A percentile compares a stretch with the other conserved stretches of the same genome.
Evolutionary conservation across 257 asterid genomes (phyloP).

Genomic region (Rhazya stricta): DNA sequence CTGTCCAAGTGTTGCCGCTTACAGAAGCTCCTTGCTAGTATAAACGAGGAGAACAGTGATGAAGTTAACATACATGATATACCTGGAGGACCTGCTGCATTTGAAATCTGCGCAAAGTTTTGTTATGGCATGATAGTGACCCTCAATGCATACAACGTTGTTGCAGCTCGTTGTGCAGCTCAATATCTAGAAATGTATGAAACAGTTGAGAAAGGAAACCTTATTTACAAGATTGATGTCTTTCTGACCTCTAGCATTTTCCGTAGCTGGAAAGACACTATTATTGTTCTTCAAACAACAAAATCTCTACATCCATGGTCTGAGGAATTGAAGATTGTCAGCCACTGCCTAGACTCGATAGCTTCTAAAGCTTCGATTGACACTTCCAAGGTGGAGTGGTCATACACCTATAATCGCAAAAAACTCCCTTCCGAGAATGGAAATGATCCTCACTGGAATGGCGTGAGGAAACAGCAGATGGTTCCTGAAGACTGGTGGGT

Average conservation of each 20-base stretch:
- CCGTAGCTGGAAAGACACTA: conserved; percentile 92
- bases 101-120: conserved; percentile 78
- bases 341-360: conserved; percentile 58
- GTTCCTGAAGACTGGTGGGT: conserved; percentile 95
- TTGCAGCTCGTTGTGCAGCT: conserved; percentile 80
- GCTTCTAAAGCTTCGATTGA: conserved; percentile 60
- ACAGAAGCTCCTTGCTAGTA: conserved; percentile 47
- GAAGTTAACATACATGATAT: conserved; percentile 51
- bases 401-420: conserved; percentile 64
- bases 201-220: conserved; percentile 73
- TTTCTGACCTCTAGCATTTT: conserved; percentile 72
- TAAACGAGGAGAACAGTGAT: conserved; percentile 38
- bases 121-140: conserved; percentile 86
- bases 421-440: conserved; percentile 52
- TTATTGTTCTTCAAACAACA: conserved; percentile 79
- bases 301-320: conserved; percentile 63
- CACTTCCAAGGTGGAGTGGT: conserved; percentile 65
- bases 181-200: conserved; percentile 85
- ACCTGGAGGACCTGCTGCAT: conserved; percentile 84
- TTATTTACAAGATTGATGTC: conserved; percentile 71
- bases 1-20: conserved; percentile 65
- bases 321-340: conserved; percentile 63
- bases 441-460: conserved; percentile 47
- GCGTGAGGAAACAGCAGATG: conserved; percentile 47
- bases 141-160: conserved; percentile 76